Evolutionary conservation across 2,329 filamentous ascomycete genomes (phyloP), one percentile per base, ranked within the genome.

Genomic region (Colletotrichum sp.): DNA sequence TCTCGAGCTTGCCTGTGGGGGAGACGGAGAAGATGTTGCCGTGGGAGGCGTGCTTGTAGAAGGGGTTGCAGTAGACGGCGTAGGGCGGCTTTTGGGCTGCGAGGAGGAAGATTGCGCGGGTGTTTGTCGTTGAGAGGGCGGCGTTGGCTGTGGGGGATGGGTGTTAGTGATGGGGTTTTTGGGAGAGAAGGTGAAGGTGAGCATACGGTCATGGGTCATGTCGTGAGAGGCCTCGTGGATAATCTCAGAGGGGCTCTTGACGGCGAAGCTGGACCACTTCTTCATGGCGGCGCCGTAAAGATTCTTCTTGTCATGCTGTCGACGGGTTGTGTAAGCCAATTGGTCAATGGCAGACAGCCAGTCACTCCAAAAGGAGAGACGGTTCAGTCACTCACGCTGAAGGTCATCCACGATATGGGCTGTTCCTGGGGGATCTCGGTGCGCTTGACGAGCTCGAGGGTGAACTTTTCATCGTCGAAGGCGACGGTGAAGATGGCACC

Each of bases 201-300:
- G 24, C 91, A 71, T 89, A 95, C 94, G 91, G 82, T 98, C 91
- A 79, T 95, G 93, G 60, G 91, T 92, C 84, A 98, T 93, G 4
- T 94, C 90, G 84, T 95, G 92, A 16, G 95, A 95, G 60, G 89
- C 89, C 83, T 94, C 90, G 79, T 97, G 95, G 63, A 92, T 86
- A 78, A 98, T 97, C 66, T 95, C 92, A 3, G 92, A 93, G 4
- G 95, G 94, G 79, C 91, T 93, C 80, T 93, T 91, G 81, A 98
- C 94, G 62, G 92, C 88, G 84, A 95, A 96, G 83, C 94, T 96
- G 66, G 93, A 93, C 95, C 95, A 98, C 84, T 96, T 96, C 89
- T 98, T 98, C 95, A 97, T 97, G 77, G 95, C 95, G 5, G 95
- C 93, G 81, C 95, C 95, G 84, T 98, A 98, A 77, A 98, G 93